Conservation (phyloP, 129 eudicot genomes). For the Escallonia herrerae region DNA sequence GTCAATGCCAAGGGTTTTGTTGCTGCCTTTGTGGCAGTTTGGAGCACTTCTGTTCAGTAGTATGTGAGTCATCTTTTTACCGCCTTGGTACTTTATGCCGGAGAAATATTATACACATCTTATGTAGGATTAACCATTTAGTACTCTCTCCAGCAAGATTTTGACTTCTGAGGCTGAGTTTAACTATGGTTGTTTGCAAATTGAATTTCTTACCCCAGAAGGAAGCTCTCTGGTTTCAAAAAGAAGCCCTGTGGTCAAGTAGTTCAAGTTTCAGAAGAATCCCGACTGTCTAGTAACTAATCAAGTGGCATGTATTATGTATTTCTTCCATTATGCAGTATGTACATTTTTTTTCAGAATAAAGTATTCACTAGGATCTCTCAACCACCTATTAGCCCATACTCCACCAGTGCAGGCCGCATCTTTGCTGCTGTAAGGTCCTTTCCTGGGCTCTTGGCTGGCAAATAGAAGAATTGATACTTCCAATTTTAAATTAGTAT, state of each 20-base stretch:
- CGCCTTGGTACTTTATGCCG: too few relatives aligned
- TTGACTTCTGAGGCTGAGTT: too few relatives aligned
- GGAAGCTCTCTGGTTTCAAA: too few relatives aligned
- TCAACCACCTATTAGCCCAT: slow-evolving; percentile 66
- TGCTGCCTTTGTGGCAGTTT: slow-evolving; percentile 74
- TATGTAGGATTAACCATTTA: too few relatives aligned
- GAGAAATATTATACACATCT: too few relatives aligned
- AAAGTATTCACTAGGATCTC: slow-evolving; percentile 72
- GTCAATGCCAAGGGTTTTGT: slow-evolving; percentile 74
- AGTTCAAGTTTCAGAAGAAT: too few relatives aligned
- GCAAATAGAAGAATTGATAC: slow-evolving; percentile 55
- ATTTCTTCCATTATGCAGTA: slow-evolving; percentile 38
- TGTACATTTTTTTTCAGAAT: slow-evolving; percentile 61
- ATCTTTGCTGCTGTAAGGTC: slow-evolving; percentile 57
- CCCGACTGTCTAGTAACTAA: not conserved
- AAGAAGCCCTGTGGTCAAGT: too few relatives aligned
- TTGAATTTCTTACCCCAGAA: too few relatives aligned
- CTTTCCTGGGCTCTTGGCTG: slow-evolving; percentile 69
- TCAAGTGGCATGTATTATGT: not conserved
- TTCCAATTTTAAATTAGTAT: slow-evolving; percentile 34
- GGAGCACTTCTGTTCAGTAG: slow-evolving; percentile 83
- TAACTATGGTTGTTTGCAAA: too few relatives aligned
- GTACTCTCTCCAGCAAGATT: too few relatives aligned
- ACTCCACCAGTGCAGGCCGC: slow-evolving; percentile 81
- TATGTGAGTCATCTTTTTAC: slow-evolving; percentile 41